Conservation (phyloP, 257 asterid species). For the Henckelia pumila region DNA sequence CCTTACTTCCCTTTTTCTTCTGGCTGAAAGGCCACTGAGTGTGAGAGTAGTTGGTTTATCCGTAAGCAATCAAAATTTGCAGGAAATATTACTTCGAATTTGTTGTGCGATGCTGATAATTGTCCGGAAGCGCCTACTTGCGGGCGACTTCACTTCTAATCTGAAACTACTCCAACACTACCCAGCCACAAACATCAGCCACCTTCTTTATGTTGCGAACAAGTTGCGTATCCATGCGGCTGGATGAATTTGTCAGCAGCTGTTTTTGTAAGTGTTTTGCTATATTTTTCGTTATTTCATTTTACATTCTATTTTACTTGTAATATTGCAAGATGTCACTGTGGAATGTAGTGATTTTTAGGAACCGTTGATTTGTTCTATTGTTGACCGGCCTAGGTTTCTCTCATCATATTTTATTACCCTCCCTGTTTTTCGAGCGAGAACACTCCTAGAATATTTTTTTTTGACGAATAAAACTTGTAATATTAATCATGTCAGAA, state of each 20-base stretch:
- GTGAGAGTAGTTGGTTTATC: not conserved
- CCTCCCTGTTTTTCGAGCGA: not conserved
- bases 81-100: constrained; percentile 83
- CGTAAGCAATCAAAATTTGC: constrained; percentile 27
- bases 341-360: constrained; percentile 25
- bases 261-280: constrained; percentile 16
- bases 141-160: constrained; percentile 93
- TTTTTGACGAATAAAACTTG: no score
- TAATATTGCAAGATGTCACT: constrained; percentile 36
- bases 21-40: not conserved
- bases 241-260: constrained; percentile 27
- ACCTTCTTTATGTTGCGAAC: constrained; percentile 87
- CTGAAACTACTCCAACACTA: constrained; percentile 82
- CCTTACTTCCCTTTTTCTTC: not conserved
- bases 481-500: no score
- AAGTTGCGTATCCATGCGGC: constrained; percentile 49
- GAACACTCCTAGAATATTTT: not conserved
- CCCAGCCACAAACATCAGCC: constrained; percentile 85
- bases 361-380: constrained; percentile 8
- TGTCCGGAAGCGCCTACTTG: constrained; percentile 81
- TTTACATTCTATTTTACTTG: constrained; percentile 10
- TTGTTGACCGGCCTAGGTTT: not conserved
- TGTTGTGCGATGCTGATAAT: constrained; percentile 94
- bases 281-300: constrained; percentile 16
- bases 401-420: no score